phyloP scores from a whole-genome alignment of 2,329 filamentous ascomycete genomes.

The Fusarium sarcochroum region DNA sequence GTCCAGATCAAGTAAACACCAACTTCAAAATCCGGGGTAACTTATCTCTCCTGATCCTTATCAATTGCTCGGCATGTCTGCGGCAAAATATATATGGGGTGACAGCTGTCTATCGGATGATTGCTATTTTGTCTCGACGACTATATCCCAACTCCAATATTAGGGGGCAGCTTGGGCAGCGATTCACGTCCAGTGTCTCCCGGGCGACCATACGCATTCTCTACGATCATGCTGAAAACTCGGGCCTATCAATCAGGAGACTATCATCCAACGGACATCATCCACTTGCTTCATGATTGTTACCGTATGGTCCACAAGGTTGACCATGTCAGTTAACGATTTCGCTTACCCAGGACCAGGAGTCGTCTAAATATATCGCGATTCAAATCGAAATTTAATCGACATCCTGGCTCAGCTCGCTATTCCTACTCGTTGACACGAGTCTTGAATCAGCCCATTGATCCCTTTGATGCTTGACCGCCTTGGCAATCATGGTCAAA shows the following conservation, averaged over 20 bases:
- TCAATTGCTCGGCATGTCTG: conserved; percentile 15
- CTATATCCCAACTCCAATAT: too few species aligned
- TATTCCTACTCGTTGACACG: not conserved
- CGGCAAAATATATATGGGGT: too few species aligned
- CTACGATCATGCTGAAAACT: too few species aligned
- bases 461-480: conserved; percentile 43
- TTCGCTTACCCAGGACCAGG: conserved; percentile 52
- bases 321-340: conserved; percentile 49
- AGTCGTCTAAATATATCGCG: conserved; percentile 48
- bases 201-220: too few species aligned
- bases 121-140: too few species aligned
- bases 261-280: conserved; percentile 57
- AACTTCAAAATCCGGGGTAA: conserved; percentile 32
- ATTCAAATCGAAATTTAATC: conserved; percentile 35
- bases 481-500: conserved; percentile 48
- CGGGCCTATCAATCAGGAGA: conserved; percentile 52
- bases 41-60: conserved; percentile 16
- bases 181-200: too few species aligned
- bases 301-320: conserved; percentile 51
- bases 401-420: conserved; percentile 43
- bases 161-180: too few species aligned
- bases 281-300: conserved; percentile 51
- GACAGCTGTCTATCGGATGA: too few species aligned
- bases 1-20: conserved; percentile 32
- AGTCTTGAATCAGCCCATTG: not conserved